Percentiles rank a stretch among this genome's conserved stretches.
Conservation (phyloP, 2,329 filamentous ascomycete genomes). For the Xylariaceae sp. region DNA sequence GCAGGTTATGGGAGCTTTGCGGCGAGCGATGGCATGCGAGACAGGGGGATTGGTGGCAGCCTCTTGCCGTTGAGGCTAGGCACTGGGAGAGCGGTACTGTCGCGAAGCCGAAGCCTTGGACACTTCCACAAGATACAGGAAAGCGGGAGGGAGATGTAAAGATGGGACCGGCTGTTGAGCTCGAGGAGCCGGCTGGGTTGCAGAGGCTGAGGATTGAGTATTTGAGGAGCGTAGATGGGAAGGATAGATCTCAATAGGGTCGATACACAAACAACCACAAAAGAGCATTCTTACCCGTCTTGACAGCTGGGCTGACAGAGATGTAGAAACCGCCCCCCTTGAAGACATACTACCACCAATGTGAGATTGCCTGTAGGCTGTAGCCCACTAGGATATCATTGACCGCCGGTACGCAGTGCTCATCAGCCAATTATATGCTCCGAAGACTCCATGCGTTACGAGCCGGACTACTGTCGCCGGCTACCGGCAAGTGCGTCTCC, state of each 20-base stretch:
- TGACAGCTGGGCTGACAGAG: no score
- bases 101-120: constrained; percentile 20
- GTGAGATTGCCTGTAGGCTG: no score
- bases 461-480: no score
- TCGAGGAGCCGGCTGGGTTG: constrained; percentile 42
- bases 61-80: constrained; percentile 58
- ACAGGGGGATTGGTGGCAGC: constrained; percentile 63
- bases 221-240: constrained; percentile 17
- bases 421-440: no score
- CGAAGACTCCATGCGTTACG: no score
- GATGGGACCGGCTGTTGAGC: constrained; percentile 38
- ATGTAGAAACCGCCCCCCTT: no score
- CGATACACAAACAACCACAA: no score
- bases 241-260: background rate
- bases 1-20: constrained; percentile 80
- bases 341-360: no score
- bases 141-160: constrained; percentile 31
- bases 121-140: background rate
- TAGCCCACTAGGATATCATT: no score
- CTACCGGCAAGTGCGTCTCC: no score
- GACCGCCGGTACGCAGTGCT: no score
- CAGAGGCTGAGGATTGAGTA: constrained; percentile 31
- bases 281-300: no score
- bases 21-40: constrained; percentile 67
- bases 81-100: constrained; percentile 56